A percentile compares a stretch with the other conserved stretches of the same genome.
These are phyloP conservation scores for Didymosphaeria variabile DNA, from an alignment of 2,329 filamentous ascomycete species.

Conservation along the genomic window DNA sequence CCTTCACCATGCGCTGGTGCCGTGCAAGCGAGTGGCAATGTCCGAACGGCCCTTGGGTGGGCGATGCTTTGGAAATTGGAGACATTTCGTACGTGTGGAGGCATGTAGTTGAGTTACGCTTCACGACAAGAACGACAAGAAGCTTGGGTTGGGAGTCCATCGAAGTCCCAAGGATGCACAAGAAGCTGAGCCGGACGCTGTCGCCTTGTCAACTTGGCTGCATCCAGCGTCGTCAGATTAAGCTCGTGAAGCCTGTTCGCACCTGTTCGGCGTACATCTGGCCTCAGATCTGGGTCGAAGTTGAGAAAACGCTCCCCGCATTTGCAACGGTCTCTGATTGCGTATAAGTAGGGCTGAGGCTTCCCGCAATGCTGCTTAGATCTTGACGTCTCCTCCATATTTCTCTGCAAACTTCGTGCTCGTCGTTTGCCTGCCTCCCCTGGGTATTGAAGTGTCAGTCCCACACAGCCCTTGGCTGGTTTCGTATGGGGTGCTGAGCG, in stretches of 20 bases:
- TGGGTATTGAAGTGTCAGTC: neutral
- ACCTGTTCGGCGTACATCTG: conserved; percentile 18
- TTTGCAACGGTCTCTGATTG: conserved; percentile 4
- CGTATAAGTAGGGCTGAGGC: conserved; percentile 1
- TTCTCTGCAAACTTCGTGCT: neutral
- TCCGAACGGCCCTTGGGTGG: neutral
- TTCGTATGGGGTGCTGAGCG: neutral
- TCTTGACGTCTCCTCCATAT: neutral
- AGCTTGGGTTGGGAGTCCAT: conserved; percentile 1
- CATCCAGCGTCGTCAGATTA: conserved; percentile 12
- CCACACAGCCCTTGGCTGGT: conserved; percentile 4
- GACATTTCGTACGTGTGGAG: neutral
- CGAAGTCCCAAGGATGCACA: neutral
- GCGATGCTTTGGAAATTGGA: conserved; percentile 1
- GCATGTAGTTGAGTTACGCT: conserved; percentile 8
- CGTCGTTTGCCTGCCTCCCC: neutral
- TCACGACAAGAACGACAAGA: conserved; percentile 4
- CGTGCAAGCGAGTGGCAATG: conserved; percentile 11
- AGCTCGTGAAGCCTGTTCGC: conserved; percentile 10
- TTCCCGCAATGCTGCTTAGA: neutral
- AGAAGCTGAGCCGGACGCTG: conserved; percentile 1
- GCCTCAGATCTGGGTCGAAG: conserved; percentile 18
- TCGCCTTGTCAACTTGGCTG: conserved; percentile 5
- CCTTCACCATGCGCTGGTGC: conserved; percentile 3
- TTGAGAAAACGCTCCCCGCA: conserved; percentile 8